Evolutionary conservation across 2,329 filamentous ascomycete genomes (phyloP).

Genomic region (Microcera coccophila): DNA sequence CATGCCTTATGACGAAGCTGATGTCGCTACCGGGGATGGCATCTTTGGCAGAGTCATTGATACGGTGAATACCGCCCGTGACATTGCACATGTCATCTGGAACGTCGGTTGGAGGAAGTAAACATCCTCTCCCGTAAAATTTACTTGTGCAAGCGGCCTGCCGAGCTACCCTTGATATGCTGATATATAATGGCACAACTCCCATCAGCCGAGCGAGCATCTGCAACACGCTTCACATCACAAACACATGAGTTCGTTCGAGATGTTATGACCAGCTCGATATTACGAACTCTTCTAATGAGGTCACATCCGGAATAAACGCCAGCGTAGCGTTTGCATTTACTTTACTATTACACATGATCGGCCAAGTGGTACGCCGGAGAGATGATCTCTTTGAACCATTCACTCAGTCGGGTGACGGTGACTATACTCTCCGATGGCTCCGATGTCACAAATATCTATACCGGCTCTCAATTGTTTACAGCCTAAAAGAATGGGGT

Average conservation of each 20-base stretch:
- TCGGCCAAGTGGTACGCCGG: too few relatives aligned
- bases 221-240: slow-evolving; percentile 8
- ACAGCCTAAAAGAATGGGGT: slow-evolving; percentile 11
- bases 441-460: too few relatives aligned
- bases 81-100: slow-evolving; percentile 69
- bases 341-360: too few relatives aligned
- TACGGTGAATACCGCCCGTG: slow-evolving; percentile 69
- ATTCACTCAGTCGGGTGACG: too few relatives aligned
- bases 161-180: slow-evolving; percentile 2
- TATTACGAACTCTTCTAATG: too few relatives aligned
- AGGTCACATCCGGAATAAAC: too few relatives aligned
- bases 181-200: not conserved
- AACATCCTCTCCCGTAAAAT: slow-evolving; percentile 16
- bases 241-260: slow-evolving; percentile 2
- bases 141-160: not conserved
- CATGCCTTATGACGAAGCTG: slow-evolving; percentile 78
- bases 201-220: slow-evolving; percentile 6
- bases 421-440: too few relatives aligned
- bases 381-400: too few relatives aligned
- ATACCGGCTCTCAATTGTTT: slow-evolving; percentile 9
- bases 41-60: slow-evolving; percentile 78
- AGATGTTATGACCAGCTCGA: too few relatives aligned
- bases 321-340: too few relatives aligned
- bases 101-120: slow-evolving; percentile 63
- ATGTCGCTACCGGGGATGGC: slow-evolving; percentile 56